Evolutionary conservation across 352 stramenopile species (phyloP), one percentile per base, ranked within the genome.

Genomic region (Phytophthora cryptogea): DNA sequence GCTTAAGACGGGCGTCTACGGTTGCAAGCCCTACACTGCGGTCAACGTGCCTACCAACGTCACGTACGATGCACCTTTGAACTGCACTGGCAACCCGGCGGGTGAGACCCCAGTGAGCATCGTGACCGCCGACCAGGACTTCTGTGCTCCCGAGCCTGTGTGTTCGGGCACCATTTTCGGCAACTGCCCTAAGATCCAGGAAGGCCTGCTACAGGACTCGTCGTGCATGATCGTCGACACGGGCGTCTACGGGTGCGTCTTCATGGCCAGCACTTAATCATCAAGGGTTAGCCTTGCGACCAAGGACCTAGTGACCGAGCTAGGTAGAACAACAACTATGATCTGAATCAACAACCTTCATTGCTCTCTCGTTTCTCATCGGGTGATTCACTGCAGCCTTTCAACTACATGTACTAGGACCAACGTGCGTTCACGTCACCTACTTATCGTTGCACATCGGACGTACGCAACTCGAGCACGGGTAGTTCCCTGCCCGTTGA

Each of bases 1-100:
- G 20, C 61, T 83, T 27, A 52, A 66, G 20, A 82, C 74, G 9
- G 66, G 70, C 10, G 69, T 67, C 17, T 86, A 77, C 54, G 76
- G 74, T 8, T 86, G 74, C 62, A 75, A 70, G 59, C 72, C 60
- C 7, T 66, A 73, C 39, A 68, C 46, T 0, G 54, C 54, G n/a
- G 48, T 65, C 26, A 71, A 72, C 28, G 50, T 69, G 4, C 49
- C 46, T 6, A 49, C 56, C 57, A 67, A 59, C 9, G 53, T 53
- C 28, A 66, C 57, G 30, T 74, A 75, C 31, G 50, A 47, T 1
- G 62, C 55, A 11, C 68, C 60, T 23, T 32, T 64, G 14, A 27
- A 76, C 40, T 72, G 68, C 63, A 51, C 68, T 1, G 59, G 32
- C 42, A 76, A 76, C 47, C 57, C 63, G 6, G 47, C 66, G 5